phyloP scores from a whole-genome alignment of 1,139 yeast genomes.

The Diutina mesorugosa region DNA sequence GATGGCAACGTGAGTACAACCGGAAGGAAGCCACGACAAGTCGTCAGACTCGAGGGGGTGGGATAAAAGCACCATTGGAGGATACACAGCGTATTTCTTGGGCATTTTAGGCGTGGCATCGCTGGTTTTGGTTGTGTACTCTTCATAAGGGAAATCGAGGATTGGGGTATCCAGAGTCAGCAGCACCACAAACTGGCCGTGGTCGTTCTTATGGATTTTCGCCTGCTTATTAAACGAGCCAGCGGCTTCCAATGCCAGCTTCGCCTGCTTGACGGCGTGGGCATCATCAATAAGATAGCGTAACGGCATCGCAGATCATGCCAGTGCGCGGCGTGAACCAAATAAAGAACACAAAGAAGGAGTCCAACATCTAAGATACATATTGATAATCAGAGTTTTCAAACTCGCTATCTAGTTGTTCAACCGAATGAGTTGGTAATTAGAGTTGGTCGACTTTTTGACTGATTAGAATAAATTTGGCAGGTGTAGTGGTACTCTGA shows the following conservation, averaged over 20 bases:
- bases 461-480: too few species aligned
- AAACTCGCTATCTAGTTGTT: too few species aligned
- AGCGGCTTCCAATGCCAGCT: constrained; percentile 12
- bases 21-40: not conserved
- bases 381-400: too few species aligned
- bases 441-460: too few species aligned
- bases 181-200: not conserved
- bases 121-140: not conserved
- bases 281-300: constrained; percentile 7
- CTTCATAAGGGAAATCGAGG: not conserved
- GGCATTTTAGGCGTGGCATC: constrained; percentile 14
- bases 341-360: too few species aligned
- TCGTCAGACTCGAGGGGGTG: constrained; percentile 8
- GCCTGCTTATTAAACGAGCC: constrained; percentile 11
- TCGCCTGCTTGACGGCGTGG: constrained; percentile 13
- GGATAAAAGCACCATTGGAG: constrained; percentile 52
- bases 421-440: too few species aligned
- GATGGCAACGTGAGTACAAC: constrained; percentile 51
- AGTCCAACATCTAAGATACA: too few species aligned
- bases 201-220: constrained; percentile 11
- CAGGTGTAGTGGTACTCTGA: too few species aligned
- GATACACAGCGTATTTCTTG: constrained; percentile 47
- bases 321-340: too few species aligned
- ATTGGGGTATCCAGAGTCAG: not conserved
- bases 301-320: constrained; percentile 1